These are phyloP conservation scores for Phaeosphaeriaceae sp. DNA, from an alignment of 2,329 filamentous ascomycete genomes.

Conservation along the genomic window DNA sequence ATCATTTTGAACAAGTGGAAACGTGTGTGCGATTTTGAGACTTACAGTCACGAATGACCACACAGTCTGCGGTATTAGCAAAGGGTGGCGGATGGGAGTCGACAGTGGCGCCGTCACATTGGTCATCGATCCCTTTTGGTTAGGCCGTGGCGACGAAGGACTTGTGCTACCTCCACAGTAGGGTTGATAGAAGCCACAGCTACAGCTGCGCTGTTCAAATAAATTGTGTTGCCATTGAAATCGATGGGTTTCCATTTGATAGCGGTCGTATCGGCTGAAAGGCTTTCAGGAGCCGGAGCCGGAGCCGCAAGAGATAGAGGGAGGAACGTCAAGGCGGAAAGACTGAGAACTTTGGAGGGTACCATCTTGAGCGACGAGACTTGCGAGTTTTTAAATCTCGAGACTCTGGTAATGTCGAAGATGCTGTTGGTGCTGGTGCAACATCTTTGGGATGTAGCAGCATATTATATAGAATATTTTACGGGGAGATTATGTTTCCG, in stretches of 20 bases:
- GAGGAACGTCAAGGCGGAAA: not conserved
- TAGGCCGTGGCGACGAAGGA: not conserved
- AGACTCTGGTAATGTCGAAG: not conserved
- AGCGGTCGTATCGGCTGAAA: not conserved
- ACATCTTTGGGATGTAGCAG: not conserved
- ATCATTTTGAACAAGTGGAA: not conserved
- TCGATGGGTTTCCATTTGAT: not conserved
- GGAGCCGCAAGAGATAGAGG: not conserved
- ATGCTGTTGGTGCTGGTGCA: not conserved
- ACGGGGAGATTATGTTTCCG: not conserved
- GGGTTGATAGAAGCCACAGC: not conserved
- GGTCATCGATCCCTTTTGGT: not conserved
- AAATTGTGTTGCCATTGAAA: not conserved
- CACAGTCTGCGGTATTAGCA: not conserved
- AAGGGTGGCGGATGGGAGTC: not conserved
- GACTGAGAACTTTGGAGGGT: not conserved
- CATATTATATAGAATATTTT: not conserved
- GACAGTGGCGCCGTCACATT: not conserved
- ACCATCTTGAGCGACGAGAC: not conserved
- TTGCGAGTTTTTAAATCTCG: not conserved
- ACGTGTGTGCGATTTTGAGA: not conserved
- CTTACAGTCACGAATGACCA: not conserved
- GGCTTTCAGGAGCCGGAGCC: not conserved
- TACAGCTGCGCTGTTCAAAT: not conserved
- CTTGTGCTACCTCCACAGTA: not conserved